Base-by-base conservation (phyloP, 805 yeast species). In the Cyberlindnera mississippiensis region DNA sequence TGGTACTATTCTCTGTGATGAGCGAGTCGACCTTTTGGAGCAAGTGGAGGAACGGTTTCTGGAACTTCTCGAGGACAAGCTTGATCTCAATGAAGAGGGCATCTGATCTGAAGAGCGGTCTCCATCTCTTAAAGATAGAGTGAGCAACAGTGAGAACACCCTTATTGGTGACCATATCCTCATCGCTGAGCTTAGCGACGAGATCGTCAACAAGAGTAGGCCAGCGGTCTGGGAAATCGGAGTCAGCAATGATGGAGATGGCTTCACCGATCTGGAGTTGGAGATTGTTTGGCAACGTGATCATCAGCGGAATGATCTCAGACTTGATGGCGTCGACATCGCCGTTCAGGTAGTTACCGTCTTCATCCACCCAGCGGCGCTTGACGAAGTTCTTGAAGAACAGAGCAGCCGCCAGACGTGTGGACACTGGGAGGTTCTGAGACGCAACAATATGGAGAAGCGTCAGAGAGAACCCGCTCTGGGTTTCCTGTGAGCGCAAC, bases 241-340 rank as follows among this genome's bases (percentile, higher is more conserved):
- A 81, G 60, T 90, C 96, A 4, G 99, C 99, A 55, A 93, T 91
- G 40, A 86, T 70, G 13, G 96, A 80, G 42, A 95, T 81, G 2
- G 96, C 82, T 64, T 95, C 99, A 40, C 97, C 98, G 38, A 93
- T 76, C 67, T 95, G 99, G n/a, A 81, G 71, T 59, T 91, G 96
- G 42, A 93, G 68, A 51, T 81, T 76, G 37, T 76, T 76, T 6
- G 96, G 96, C 38, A 89, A 68, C 28, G 76, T 62, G 47, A 90
- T 82, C 98, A 93, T 89, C 46, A 90, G 68, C n/a, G 81, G 79
- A 38, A 93, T 75, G 49, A 93, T 85, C 57, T 88, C 93, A 9
- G 63, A 42, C 60, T 90, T 90, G 50, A 93, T 76, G 34, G 81
- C 66, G 6, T 63, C 69, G 2, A 85, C 85, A 56, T 90, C 96